A percentile compares a stretch with the other conserved stretches of the same genome.
These are phyloP conservation scores for Colletotrichum costaricense DNA, from an alignment of 2,329 filamentous ascomycete genomes.

Conservation along the genomic window DNA sequence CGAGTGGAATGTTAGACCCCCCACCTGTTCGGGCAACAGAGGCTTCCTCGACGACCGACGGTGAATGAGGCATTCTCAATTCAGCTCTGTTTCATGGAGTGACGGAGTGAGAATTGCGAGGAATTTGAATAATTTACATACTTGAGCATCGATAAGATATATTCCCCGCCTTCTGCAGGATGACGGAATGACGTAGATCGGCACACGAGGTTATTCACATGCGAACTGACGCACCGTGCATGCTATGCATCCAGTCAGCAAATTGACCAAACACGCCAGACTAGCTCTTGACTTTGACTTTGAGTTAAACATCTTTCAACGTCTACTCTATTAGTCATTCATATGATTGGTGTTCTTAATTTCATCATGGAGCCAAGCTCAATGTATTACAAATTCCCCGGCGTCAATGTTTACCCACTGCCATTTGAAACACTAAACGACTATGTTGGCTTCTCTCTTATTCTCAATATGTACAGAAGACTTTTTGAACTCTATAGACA, in stretches of 20 bases:
- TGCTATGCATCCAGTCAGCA: background rate
- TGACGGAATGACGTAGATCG: slow-evolving; percentile 15
- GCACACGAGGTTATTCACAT: slow-evolving; percentile 12
- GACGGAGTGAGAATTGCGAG: background rate
- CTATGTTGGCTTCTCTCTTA: too few species aligned
- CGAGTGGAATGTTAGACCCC: background rate
- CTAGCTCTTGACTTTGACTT: too few species aligned
- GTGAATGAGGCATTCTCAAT: background rate
- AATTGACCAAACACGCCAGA: too few species aligned
- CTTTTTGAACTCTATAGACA: background rate
- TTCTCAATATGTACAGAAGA: too few species aligned
- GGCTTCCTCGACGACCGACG: background rate
- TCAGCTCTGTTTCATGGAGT: background rate
- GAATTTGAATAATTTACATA: too few species aligned
- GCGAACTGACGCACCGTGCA: background rate
- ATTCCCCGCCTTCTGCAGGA: background rate
- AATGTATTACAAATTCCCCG: too few species aligned
- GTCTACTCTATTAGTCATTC: too few species aligned
- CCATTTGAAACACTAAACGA: too few species aligned
- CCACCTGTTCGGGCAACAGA: background rate
- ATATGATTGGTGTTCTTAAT: too few species aligned
- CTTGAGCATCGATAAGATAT: background rate
- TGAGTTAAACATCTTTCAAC: too few species aligned
- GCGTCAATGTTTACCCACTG: too few species aligned
- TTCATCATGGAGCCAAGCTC: too few species aligned